Conservation (phyloP, 257 asterid species). For the Solanum pimpinellifolium region DNA sequence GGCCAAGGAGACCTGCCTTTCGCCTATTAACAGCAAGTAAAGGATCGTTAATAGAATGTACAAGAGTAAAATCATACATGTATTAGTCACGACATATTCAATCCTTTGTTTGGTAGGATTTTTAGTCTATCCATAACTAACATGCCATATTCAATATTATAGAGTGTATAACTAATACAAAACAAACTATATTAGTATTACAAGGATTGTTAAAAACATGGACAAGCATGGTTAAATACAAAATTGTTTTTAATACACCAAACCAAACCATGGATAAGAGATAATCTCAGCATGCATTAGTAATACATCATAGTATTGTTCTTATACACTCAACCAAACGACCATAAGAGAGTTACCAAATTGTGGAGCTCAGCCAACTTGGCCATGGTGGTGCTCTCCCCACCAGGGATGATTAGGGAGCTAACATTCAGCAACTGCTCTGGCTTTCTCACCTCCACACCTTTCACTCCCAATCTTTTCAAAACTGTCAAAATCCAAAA, state of each 20-base stretch:
- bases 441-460: constrained; percentile 79
- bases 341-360: constrained; percentile 27
- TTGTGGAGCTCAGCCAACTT: constrained; percentile 89
- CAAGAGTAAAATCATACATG: neutral
- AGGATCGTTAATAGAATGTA: neutral
- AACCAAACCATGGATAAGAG: too few species aligned
- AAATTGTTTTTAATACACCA: too few species aligned
- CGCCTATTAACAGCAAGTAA: neutral
- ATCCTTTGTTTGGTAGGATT: neutral
- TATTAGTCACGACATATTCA: neutral
- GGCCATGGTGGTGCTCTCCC: constrained; percentile 99
- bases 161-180: neutral
- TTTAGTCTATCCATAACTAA: neutral
- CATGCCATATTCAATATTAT: neutral
- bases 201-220: neutral
- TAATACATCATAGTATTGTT: neutral
- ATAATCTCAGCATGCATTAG: neutral
- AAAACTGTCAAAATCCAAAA: constrained; percentile 33
- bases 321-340: neutral
- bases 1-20: neutral
- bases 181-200: neutral
- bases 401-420: constrained; percentile 93
- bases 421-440: constrained; percentile 64
- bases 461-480: constrained; percentile 86
- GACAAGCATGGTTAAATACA: too few species aligned